A percentile compares a stretch with the other conserved stretches of the same genome.
phyloP scores from a whole-genome alignment of 1,284 basidiomycete genomes.

The Sporisorium graminicola region DNA sequence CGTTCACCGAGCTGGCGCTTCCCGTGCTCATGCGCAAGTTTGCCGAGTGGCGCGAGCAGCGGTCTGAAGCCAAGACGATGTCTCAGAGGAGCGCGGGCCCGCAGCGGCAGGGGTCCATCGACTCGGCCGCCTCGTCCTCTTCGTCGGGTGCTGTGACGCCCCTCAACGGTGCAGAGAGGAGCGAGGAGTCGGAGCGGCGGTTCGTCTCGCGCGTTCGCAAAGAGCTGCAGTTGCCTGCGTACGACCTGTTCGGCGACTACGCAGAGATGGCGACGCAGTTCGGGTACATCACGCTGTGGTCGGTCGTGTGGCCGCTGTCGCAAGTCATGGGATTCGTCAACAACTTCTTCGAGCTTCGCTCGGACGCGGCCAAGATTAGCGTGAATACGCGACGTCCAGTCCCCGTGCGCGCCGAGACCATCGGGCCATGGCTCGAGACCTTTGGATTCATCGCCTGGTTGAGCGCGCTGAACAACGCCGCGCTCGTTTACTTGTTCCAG shows the following conservation, averaged over 20 bases:
- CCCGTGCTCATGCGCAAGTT: slow-evolving; percentile 74
- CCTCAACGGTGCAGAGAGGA: not conserved
- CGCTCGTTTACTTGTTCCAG: slow-evolving; percentile 62
- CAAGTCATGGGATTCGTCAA: slow-evolving; percentile 74
- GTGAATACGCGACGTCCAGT: slow-evolving; percentile 86
- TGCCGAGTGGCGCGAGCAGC: slow-evolving; percentile 45
- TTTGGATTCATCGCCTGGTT: slow-evolving; percentile 71
- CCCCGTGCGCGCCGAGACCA: slow-evolving; percentile 85
- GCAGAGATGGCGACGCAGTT: slow-evolving; percentile 88
- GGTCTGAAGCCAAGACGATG: slow-evolving; percentile 17
- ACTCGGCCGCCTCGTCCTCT: slow-evolving; percentile 20
- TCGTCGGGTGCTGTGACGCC: slow-evolving; percentile 31
- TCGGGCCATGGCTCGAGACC: slow-evolving; percentile 93
- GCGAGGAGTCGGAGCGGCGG: slow-evolving; percentile 75
- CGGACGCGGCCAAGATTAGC: slow-evolving; percentile 94
- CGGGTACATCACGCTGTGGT: slow-evolving; percentile 91
- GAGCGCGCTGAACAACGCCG: slow-evolving; percentile 56
- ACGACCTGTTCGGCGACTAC: slow-evolving; percentile 79
- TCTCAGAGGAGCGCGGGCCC: not conserved
- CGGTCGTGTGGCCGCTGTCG: slow-evolving; percentile 92
- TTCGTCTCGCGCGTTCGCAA: slow-evolving; percentile 82
- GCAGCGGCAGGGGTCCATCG: slow-evolving; percentile 12
- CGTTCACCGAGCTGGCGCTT: slow-evolving; percentile 84
- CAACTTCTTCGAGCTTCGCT: slow-evolving; percentile 90
- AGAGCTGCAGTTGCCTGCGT: slow-evolving; percentile 85